Conservation (phyloP, 2,329 filamentous ascomycete genomes). For the Pestalotiopsis sp. region DNA sequence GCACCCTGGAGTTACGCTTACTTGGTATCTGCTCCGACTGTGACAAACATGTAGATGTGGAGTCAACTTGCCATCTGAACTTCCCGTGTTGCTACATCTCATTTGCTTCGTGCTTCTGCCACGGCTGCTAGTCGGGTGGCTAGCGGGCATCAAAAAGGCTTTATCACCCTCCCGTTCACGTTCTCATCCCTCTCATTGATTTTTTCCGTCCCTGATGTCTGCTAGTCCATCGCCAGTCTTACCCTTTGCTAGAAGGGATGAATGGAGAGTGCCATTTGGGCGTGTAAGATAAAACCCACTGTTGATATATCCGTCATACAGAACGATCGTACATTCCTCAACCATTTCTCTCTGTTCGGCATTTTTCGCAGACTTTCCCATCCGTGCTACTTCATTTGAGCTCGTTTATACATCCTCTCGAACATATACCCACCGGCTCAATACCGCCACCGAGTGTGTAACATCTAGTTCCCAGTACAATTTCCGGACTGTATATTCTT, state of each 20-base stretch:
- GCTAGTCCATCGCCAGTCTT: conserved; percentile 13
- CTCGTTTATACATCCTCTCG: background rate
- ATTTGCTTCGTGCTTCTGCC: conserved; percentile 5
- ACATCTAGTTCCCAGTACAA: conserved; percentile 14
- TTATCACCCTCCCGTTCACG: conserved; percentile 21
- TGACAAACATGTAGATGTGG: background rate
- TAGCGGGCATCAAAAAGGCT: background rate
- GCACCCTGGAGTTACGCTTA: background rate
- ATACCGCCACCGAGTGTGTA: conserved; percentile 14
- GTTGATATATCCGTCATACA: conserved; percentile 27
- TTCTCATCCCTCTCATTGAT: conserved; percentile 24
- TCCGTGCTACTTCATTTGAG: conserved; percentile 17
- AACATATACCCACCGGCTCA: background rate
- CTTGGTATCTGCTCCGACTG: background rate
- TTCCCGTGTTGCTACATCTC: background rate
- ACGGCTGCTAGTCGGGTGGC: background rate
- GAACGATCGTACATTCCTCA: conserved; percentile 23
- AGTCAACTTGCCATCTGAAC: background rate
- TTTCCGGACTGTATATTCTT: background rate
- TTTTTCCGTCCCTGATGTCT: conserved; percentile 13
- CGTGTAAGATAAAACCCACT: background rate
- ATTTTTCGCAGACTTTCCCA: background rate
- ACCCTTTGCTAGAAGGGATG: conserved; percentile 22
- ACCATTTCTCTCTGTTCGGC: conserved; percentile 12
- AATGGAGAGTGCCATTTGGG: conserved; percentile 16